Base-by-base conservation (phyloP, 1,284 basidiomycete species). In the Apiotrichum domesticum region DNA sequence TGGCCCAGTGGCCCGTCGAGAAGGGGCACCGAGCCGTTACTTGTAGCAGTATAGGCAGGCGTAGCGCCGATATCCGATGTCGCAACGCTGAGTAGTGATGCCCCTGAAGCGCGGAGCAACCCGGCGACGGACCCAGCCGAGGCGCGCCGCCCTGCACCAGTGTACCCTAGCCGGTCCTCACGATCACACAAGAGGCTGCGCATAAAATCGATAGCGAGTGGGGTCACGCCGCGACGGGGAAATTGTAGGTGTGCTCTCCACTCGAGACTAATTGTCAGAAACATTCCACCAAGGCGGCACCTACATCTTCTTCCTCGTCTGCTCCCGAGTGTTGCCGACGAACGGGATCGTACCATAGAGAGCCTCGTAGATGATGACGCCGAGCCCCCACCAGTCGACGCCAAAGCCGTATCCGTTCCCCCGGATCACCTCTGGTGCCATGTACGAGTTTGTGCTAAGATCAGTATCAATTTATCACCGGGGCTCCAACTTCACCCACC, bases 301-400 rank as follows among this genome's bases (percentile, higher is more conserved):
- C 29, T 8, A 49, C 47, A 93, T 92, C 78, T 90, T 91, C 77
- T 91, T 88, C 55, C 91, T 83, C 52, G 92, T 94, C 63, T 90
- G 83, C 76, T 93, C 90, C 40, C 91, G 83, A 70, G 90, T 91
- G 66, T 87, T 88, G 81, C 88, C 90, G 68, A 49, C 37, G 13
- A 95, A 93, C 3, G 94, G 93, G 14, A 93, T 93, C 75, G 89
- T 94, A 52, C 89, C 90, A 67, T 90, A 93, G 68, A 93, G 79
- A 70, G 88, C 91, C 74, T 92, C 89, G 68, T 71, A 72, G 64
- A 67, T 69, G 71, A 96, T 95, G 54, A 95, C 87, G 29, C 93
- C 93, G 49, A 97, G 81, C 72, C 89, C 92, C 94, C 95, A 98
- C 93, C 93, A 98, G 72, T 98, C 94, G 72, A 91, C 96, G 39